These are phyloP conservation scores for Sapria himalayana DNA, from an alignment of 345 rosid genomes.

Conservation along the genomic window DNA sequence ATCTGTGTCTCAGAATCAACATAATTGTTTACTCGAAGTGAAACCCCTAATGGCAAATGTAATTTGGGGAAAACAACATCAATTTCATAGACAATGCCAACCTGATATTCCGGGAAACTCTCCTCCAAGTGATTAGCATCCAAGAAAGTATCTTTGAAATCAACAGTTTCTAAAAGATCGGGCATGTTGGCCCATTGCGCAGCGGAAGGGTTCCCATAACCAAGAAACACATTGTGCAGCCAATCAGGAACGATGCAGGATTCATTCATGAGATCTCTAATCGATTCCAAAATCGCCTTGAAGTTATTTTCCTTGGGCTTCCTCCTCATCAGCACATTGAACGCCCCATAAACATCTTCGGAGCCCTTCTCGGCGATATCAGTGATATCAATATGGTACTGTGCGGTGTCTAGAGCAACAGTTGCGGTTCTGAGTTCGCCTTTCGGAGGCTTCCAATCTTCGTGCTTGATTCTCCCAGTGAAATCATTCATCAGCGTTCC, in stretches of 20 bases:
- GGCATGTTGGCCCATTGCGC: slow-evolving; percentile 99
- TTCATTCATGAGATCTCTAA: slow-evolving; percentile 99
- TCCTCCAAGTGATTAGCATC: slow-evolving; percentile 56
- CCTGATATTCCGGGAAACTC: slow-evolving; percentile 66
- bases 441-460: slow-evolving; percentile 98
- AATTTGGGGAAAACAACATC: slow-evolving; percentile 4
- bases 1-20: neutral
- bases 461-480: slow-evolving; percentile 73
- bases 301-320: slow-evolving; percentile 98
- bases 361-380: slow-evolving; percentile 85
- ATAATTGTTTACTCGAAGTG: no score
- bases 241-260: slow-evolving; percentile 96
- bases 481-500: slow-evolving; percentile 95
- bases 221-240: slow-evolving; percentile 87
- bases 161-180: slow-evolving; percentile 61
- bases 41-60: no score
- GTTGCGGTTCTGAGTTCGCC: slow-evolving; percentile 86
- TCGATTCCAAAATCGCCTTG: slow-evolving; percentile 94
- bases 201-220: slow-evolving; percentile 96
- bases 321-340: slow-evolving; percentile 88
- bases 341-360: slow-evolving; percentile 78
- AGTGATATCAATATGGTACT: slow-evolving; percentile 89
- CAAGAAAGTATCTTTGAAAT: slow-evolving; percentile 90
- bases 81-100: slow-evolving; percentile 11
- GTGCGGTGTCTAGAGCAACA: slow-evolving; percentile 88